Base-by-base conservation (phyloP, 176 grass and related monocot species). In the Urochloa ruziziensis region DNA sequence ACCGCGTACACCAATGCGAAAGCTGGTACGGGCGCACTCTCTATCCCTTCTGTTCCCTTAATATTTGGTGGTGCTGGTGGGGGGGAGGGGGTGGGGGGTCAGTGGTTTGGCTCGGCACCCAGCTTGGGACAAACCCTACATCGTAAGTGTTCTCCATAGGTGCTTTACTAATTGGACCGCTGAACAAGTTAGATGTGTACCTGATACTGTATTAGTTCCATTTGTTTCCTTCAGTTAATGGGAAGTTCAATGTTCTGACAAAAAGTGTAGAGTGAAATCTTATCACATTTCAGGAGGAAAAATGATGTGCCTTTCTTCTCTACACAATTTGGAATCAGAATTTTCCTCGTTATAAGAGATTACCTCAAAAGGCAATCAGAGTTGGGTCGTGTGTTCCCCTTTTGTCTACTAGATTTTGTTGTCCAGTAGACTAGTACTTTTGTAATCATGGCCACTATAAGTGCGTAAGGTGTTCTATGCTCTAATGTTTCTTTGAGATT, bases 1-100 rank as follows among this genome's bases (percentile, higher is more conserved):
- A 98, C 93, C 15, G 91, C 82, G 57, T 98, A 98, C 82, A 98
- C 96, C 57, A 93, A 95, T 62, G 91, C 89, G 19, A 95, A 95
- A 95, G 96, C 96, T 34, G 96, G 93, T 98, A 87, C 59, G 59
- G 30, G 60, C 21, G 9, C 51, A 25, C 29, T 42, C 48, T 24
- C 49, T 63, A n/a, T n/a, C n/a, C 62, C 51, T 42, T 57, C 66
- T 46, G 63, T 34, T 47, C 39, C 14, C 76, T 62, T 47, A 62
- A 70, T 60, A 56, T 39, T 68, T 23, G 40, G n/a, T n/a, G n/a
- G n/a, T n/a, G n/a, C n/a, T n/a, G n/a, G n/a, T n/a, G n/a, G n/a
- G n/a, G n/a, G n/a, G n/a, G n/a, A n/a, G n/a, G n/a, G n/a, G n/a
- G n/a, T n/a, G n/a, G n/a, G n/a, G 70, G 60, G 21, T 86, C 11